Base-by-base conservation (phyloP, 371 early-diverging fungal genomes). In the Rhizopus sp. region DNA sequence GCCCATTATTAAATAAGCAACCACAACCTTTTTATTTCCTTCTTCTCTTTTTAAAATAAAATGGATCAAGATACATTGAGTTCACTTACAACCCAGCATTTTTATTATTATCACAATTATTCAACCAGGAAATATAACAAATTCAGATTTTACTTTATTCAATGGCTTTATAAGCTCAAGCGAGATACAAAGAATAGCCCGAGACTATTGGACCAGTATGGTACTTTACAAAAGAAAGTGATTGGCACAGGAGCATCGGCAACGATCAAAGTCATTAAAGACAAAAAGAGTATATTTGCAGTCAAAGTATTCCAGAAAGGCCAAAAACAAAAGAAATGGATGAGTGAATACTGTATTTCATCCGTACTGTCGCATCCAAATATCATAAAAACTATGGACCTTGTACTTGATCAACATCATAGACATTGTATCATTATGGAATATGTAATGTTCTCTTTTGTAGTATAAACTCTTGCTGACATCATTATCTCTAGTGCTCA, bases 331-430 rank as follows among this genome's bases (percentile, higher is more conserved):
- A 82, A 87, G 50, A 79, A 83, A n/a, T 50, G 90, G 64, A 81
- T 84, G 5, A 79, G 78, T 58, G 92, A 92, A 67, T 92, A 81
- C 48, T 89, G 88, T 55, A 91, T 92, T 46, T 76, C 75, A 16
- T 70, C 82, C 3, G 75, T 86, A 15, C 60, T 72, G 7, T 80
- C 78, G 39, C 93, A 92, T 67, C 70, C 72, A 15, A 83, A 91
- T 67, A 77, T 92, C 23, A 80, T 91, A 38, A 75, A 85, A 35
- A 89, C 90, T 0, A 40, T 88, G 31, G 93, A 92, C 63, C 54
- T 91, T 7, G 75, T 88, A 6, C 72, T 80, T 13, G 80, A 82
- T 32, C 75, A 83, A 33, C 70, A 73, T 12, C 65, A 67, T 17
- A 65, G 75, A 5, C 83, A 74, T 53, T 84, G 84, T 55, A 81